Conservation (phyloP, 306 rosid genomes). For the Cicer pinnatifidum region DNA sequence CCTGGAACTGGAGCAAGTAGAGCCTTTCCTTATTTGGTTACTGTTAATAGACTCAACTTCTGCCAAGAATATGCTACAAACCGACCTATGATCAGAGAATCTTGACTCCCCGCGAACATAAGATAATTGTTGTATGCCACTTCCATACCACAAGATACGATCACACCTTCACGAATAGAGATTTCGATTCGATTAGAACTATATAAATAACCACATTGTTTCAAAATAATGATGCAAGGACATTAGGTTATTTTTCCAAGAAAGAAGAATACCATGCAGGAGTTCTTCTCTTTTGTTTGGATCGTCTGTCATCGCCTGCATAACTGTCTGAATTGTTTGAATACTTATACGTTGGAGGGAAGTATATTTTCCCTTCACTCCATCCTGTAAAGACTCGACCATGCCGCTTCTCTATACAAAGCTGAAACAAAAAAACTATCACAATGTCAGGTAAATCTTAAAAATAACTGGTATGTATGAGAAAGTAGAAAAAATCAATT, state of each 20-base stretch:
- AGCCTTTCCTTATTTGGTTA: conserved; percentile 70
- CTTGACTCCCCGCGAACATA: conserved; percentile 95
- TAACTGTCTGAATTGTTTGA: conserved; percentile 92
- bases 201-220: conserved; percentile 9
- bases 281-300: conserved; percentile 96
- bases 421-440: conserved; percentile 58
- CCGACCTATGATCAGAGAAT: conserved; percentile 98
- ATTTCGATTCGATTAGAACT: conserved; percentile 32
- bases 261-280: conserved; percentile 84
- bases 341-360: conserved; percentile 99
- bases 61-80: conserved; percentile 75
- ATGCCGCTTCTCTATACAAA: conserved; percentile 72
- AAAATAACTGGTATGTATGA: conserved; percentile 22
- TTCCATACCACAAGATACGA: conserved; percentile 91
- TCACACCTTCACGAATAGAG: conserved; percentile 81
- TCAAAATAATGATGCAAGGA: conserved; percentile 7
- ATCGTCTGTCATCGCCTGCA: conserved; percentile 80
- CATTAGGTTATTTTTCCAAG: conserved; percentile 3
- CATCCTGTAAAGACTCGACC: conserved; percentile 88
- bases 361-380: conserved; percentile 91
- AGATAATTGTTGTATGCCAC: conserved; percentile 79
- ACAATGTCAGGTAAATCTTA: conserved; percentile 46
- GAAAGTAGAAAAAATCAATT: neutral
- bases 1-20: conserved; percentile 79
- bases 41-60: conserved; percentile 80